phyloP scores from a whole-genome alignment of 2,329 filamentous ascomycete species.

The Aspergillus hortae region DNA sequence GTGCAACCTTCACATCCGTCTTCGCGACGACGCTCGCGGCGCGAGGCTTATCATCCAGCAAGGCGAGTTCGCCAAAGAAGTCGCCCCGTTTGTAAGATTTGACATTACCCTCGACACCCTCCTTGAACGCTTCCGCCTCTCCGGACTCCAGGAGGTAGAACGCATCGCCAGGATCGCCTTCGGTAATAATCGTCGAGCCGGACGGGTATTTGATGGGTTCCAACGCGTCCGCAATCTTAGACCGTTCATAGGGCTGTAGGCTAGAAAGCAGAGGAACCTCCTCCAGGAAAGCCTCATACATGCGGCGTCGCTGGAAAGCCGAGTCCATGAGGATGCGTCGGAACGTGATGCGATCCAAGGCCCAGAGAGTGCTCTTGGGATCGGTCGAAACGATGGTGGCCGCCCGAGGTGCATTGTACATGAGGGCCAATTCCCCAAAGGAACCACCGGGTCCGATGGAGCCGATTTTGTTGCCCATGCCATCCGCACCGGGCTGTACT shows the following conservation, averaged over 20 bases:
- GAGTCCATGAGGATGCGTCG: constrained; percentile 97
- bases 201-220: constrained; percentile 82
- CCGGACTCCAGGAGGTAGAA: constrained; percentile 91
- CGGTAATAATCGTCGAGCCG: constrained; percentile 79
- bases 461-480: constrained; percentile 77
- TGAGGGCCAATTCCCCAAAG: constrained; percentile 93
- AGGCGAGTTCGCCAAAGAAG: constrained; percentile 92
- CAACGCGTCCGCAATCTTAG: constrained; percentile 94
- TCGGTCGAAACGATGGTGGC: constrained; percentile 88
- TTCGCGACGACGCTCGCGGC: constrained; percentile 82
- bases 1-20: constrained; percentile 89
- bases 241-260: constrained; percentile 86
- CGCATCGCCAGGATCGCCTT: constrained; percentile 85
- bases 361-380: constrained; percentile 78
- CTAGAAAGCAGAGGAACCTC: constrained; percentile 82
- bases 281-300: constrained; percentile 96
- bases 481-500: constrained; percentile 74
- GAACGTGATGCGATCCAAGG: constrained; percentile 92
- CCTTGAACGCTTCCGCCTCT: constrained; percentile 81
- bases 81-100: constrained; percentile 86
- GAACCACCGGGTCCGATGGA: constrained; percentile 83
- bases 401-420: constrained; percentile 97
- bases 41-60: constrained; percentile 89
- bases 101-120: constrained; percentile 65
- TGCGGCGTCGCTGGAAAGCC: constrained; percentile 88